Base-by-base conservation (phyloP, 441 rosid genomes). In the Gossypium davidsonii region DNA sequence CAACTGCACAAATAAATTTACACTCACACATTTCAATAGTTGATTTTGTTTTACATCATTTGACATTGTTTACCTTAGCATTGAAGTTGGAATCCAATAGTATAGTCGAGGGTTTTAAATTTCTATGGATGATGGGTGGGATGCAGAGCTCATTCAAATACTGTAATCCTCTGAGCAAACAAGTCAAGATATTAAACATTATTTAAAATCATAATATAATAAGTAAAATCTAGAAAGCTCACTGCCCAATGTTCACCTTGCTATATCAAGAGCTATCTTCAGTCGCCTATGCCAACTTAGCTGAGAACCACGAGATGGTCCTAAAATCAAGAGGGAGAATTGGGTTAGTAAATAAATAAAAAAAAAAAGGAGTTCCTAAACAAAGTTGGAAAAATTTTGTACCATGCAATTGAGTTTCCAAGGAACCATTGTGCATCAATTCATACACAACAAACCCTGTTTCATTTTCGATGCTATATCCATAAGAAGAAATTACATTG, bases 381-480 rank as follows among this genome's bases (percentile, higher is more conserved):
- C 3, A 17, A 52, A 2, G 58, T 12, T 53, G 70, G 11, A 25
- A 56, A 23, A 65, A 0, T 39, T 12, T 37, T 69, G 79, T 83
- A 93, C 98, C 98, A 77, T 93, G 94, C 71, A 93, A 74, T 67
- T 91, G 90, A 85, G 86, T 84, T 81, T 93, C 98, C 56, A 93
- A 83, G 77, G 96, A 93, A 70, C 94, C 88, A 69, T 91, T 90
- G 53, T 83, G 85, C 98, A 93, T 93, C 75, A 93, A 72, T 82
- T 93, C 98, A 70, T 93, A 93, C 64, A 93, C 81, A 7, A 93
- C 82, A 62, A 91, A 88, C 20, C 91, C 75, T 53, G 82, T 70
- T 28, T 88, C 84, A 2, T 77, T 87, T 70, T 83, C 80, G 5
- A 81, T 82, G 80, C 96, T 82, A 72, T 87, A 91, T 52, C 96